Percentiles rank a stretch among this genome's conserved stretches.
These are phyloP conservation scores for Sphaerobolus stellatus DNA, from an alignment of 1,284 basidiomycete species.

Conservation along the genomic window DNA sequence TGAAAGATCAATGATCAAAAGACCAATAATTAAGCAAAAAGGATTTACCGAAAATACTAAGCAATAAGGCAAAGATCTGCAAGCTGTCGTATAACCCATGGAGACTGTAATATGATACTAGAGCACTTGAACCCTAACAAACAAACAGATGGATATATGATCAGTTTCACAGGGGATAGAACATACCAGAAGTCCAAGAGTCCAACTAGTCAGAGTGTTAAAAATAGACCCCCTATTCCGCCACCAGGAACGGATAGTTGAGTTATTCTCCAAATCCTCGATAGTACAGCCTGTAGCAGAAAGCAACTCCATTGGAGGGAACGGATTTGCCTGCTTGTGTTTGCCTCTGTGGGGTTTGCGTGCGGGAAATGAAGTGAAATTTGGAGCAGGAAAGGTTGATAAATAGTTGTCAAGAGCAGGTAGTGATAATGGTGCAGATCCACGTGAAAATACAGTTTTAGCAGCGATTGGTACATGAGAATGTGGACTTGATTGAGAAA, in stretches of 20 bases:
- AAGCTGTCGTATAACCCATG: slow-evolving; percentile 66
- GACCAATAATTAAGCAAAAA: background rate
- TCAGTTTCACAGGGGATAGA: slow-evolving; percentile 3
- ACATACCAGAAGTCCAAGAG: slow-evolving; percentile 56
- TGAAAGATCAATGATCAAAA: background rate
- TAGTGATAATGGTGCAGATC: slow-evolving; percentile 55
- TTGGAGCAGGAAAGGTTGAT: slow-evolving; percentile 44
- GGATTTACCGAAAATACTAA: slow-evolving; percentile 59
- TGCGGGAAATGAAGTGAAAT: slow-evolving; percentile 34
- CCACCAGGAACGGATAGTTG: slow-evolving; percentile 47
- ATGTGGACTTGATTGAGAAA: background rate
- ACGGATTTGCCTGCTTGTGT: slow-evolving; percentile 29
- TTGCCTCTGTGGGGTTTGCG: slow-evolving; percentile 12
- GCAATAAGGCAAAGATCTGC: slow-evolving; percentile 67
- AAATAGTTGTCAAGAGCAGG: slow-evolving; percentile 61
- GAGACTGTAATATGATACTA: slow-evolving; percentile 66
- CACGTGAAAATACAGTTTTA: slow-evolving; percentile 51
- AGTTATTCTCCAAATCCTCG: slow-evolving; percentile 60
- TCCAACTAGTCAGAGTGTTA: slow-evolving; percentile 36
- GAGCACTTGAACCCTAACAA: slow-evolving; percentile 60
- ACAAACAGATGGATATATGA: slow-evolving; percentile 6
- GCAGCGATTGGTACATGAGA: slow-evolving; percentile 54
- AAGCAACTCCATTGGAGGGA: slow-evolving; percentile 61
- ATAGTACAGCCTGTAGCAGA: slow-evolving; percentile 47
- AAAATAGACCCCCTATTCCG: slow-evolving; percentile 54